phyloP scores from a whole-genome alignment of 148 eudicot genomes.

The Rheum nobile region DNA sequence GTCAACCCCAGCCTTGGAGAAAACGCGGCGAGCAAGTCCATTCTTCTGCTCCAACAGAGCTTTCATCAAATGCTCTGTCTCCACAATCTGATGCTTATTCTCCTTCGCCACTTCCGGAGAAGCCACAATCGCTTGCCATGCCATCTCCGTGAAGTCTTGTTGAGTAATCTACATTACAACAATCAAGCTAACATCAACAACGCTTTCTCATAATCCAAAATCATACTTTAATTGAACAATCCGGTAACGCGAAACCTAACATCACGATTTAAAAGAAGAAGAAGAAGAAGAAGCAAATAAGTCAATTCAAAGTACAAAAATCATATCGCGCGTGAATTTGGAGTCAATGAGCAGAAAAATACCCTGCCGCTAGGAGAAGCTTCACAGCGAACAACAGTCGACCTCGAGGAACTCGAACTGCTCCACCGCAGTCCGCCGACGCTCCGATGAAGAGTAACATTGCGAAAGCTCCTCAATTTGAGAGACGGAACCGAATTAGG shows the following conservation, averaged over 20 bases:
- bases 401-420: slow-evolving; percentile 13
- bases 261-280: neutral
- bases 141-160: slow-evolving; percentile 91
- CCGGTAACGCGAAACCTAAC: neutral
- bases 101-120: slow-evolving; percentile 92
- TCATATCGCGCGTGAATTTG: too few species aligned
- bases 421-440: slow-evolving; percentile 6
- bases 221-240: neutral
- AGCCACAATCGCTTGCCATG: slow-evolving; percentile 94
- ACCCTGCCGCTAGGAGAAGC: slow-evolving; percentile 49
- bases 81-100: slow-evolving; percentile 91
- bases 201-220: neutral
- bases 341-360: neutral
- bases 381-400: slow-evolving; percentile 54
- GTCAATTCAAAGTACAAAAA: too few species aligned
- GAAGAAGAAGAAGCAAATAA: too few species aligned
- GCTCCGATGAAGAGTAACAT: slow-evolving; percentile 16
- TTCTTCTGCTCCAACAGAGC: slow-evolving; percentile 90
- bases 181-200: slow-evolving; percentile 2
- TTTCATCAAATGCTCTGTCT: slow-evolving; percentile 92
- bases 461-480: slow-evolving; percentile 12
- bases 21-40: slow-evolving; percentile 96
- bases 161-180: slow-evolving; percentile 55
- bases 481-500: neutral
- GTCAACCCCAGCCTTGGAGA: slow-evolving; percentile 83